Base-by-base conservation (phyloP, 352 stramenopile genomes). In the Plasmopara viticola region DNA sequence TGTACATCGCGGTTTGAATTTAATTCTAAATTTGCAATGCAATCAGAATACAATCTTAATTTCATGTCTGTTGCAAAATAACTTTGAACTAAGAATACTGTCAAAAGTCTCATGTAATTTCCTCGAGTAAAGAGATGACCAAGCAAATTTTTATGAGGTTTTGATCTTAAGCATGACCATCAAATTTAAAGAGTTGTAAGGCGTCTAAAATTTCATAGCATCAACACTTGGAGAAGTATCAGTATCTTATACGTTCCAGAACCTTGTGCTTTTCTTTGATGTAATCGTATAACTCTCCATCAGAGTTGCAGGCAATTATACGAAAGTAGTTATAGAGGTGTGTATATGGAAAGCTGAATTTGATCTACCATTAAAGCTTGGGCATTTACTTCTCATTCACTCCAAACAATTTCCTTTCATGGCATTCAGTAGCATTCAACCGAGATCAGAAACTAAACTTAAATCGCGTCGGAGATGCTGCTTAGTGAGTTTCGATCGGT, bases 221-320 rank as follows among this genome's bases (percentile, higher is more conserved):
- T 42, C 37, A 15, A 42, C 37, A 42, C 37, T 42, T 42, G 37
- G 9, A 42, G 37, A 1, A 18, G 37, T 6, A 42, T 42, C 37
- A 15, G 37, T 1, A 42, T 42, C 37, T 18, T 42, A 42, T 18
- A 42, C 37, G 35, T 41, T 15, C 9, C 37, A 42, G 14, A 42
- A 42, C 37, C 37, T 42, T 42, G 37, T 17, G 12, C 6, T 1
- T 42, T 15, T 42, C 37, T 25, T 42, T 42, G 37, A 15, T 42
- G 37, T 42, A 42, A 42, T 42, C 37, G n/a, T 42, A 42, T 12
- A 42, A 42, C 13, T 42, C 37, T 42, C 14, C 8, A n/a, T 15
- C 37, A 42, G 37, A 13, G 37, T 35, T 35, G 31, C 31, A 12
- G 31, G 31, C 31, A 6, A 12, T 35, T 6, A 12, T 35, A 12